Evolutionary conservation across 169 alveolate species (phyloP).

Genomic region (Cardiosporidium cionae): DNA sequence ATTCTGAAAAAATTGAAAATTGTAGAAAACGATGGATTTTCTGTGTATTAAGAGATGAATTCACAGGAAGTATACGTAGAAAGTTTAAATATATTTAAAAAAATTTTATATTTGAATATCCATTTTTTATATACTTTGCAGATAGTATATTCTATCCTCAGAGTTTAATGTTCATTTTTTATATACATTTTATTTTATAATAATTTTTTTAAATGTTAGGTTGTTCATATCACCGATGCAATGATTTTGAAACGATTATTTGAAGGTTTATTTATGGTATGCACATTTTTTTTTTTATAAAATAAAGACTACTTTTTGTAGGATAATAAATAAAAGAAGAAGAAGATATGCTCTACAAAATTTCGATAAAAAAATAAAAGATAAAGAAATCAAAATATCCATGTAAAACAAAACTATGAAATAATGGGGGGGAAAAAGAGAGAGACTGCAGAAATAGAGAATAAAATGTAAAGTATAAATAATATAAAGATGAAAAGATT

Average conservation of each 20-base stretch:
- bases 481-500: no score
- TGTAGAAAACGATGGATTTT: background rate
- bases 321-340: no score
- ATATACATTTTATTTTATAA: background rate
- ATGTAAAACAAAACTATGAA: no score
- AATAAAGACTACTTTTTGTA: background rate
- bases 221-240: constrained; percentile 78
- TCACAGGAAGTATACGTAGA: background rate
- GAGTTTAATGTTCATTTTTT: background rate
- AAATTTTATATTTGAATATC: background rate
- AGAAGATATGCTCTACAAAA: no score
- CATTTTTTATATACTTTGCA: background rate
- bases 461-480: no score
- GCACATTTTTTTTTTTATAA: constrained; percentile 7
- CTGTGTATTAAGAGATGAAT: background rate
- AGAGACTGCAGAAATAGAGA: no score
- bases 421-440: no score
- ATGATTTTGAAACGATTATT: constrained; percentile 70
- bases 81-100: background rate
- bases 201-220: background rate
- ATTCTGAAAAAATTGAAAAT: background rate
- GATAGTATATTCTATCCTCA: background rate
- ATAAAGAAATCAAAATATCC: no score
- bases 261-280: constrained; percentile 45
- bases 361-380: no score